Conservation (phyloP, 1,284 basidiomycete genomes). For the Chalciporus sp. region DNA sequence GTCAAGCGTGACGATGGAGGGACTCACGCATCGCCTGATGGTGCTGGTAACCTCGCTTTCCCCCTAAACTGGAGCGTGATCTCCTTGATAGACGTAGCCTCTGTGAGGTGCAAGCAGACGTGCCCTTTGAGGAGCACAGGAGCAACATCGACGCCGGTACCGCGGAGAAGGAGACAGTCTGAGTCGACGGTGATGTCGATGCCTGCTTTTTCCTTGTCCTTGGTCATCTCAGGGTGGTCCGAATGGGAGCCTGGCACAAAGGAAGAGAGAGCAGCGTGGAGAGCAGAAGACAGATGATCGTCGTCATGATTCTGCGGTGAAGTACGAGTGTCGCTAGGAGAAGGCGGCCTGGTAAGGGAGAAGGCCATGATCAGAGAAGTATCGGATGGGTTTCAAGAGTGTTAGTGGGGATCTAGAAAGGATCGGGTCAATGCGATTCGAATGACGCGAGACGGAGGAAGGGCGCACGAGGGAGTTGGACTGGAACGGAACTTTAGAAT, state of each 20-base stretch:
- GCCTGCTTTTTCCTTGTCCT: slow-evolving; percentile 51
- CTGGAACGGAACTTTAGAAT: slow-evolving; percentile 9
- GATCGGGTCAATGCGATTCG: not conserved
- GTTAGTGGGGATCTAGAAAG: slow-evolving; percentile 4
- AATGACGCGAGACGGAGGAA: slow-evolving; percentile 1
- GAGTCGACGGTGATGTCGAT: slow-evolving; percentile 78
- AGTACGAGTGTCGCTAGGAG: slow-evolving; percentile 30
- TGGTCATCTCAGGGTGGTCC: slow-evolving; percentile 42
- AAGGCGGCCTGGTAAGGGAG: slow-evolving; percentile 34
- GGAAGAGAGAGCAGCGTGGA: slow-evolving; percentile 32
- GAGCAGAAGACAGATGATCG: slow-evolving; percentile 28
- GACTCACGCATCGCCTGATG: slow-evolving; percentile 66
- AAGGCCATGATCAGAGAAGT: slow-evolving; percentile 31
- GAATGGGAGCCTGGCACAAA: slow-evolving; percentile 22
- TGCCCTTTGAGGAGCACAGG: slow-evolving; percentile 76
- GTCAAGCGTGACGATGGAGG: slow-evolving; percentile 20
- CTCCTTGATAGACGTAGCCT: slow-evolving; percentile 85
- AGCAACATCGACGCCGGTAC: slow-evolving; percentile 83
- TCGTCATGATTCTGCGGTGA: slow-evolving; percentile 25
- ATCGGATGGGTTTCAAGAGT: slow-evolving; percentile 3
- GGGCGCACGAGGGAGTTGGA: not conserved
- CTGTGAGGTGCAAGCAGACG: slow-evolving; percentile 76
- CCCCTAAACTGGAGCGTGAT: slow-evolving; percentile 84
- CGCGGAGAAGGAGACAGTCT: slow-evolving; percentile 71
- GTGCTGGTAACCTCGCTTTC: slow-evolving; percentile 73